These are phyloP conservation scores for Halophytophthora batemanensis DNA, from an alignment of 352 stramenopile species.

Conservation along the genomic window DNA sequence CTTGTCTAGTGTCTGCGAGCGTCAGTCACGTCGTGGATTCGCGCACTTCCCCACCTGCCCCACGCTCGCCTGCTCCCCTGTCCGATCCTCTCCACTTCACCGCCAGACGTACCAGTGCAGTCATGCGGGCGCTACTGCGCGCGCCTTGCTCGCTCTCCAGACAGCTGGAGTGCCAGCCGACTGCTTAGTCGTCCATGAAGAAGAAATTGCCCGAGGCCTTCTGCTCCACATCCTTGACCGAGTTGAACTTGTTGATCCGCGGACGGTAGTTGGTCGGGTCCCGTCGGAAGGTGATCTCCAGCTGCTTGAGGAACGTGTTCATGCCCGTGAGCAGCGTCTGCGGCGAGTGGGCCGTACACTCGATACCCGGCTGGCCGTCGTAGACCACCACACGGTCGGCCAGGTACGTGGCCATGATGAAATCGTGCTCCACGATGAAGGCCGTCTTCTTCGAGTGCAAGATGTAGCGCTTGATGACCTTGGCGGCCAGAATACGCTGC, in stretches of 20 bases:
- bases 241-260: conserved; percentile 95
- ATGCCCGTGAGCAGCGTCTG: conserved; percentile 96
- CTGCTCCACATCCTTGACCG: conserved; percentile 97
- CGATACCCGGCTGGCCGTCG: conserved; percentile 93
- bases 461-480: conserved; percentile 99
- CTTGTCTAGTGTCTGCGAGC: neutral
- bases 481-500: conserved; percentile 98
- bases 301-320: conserved; percentile 99
- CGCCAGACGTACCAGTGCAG: no score
- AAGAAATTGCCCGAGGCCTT: conserved; percentile 98
- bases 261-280: conserved; percentile 99
- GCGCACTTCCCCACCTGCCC: no score
- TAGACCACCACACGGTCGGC: conserved; percentile 96
- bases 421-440: conserved; percentile 99
- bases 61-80: no score
- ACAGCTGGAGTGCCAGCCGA: conserved; percentile 11
- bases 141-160: neutral
- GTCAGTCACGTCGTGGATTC: neutral
- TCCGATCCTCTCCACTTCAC: no score
- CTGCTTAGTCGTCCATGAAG: conserved; percentile 95
- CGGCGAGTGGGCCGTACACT: conserved; percentile 95
- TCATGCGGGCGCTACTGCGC: no score
- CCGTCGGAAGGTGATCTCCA: conserved; percentile 99
- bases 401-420: conserved; percentile 99
- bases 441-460: conserved; percentile 99